Conservation (phyloP, 208 protist genomes). For the Trypanosoma cruzi region DNA sequence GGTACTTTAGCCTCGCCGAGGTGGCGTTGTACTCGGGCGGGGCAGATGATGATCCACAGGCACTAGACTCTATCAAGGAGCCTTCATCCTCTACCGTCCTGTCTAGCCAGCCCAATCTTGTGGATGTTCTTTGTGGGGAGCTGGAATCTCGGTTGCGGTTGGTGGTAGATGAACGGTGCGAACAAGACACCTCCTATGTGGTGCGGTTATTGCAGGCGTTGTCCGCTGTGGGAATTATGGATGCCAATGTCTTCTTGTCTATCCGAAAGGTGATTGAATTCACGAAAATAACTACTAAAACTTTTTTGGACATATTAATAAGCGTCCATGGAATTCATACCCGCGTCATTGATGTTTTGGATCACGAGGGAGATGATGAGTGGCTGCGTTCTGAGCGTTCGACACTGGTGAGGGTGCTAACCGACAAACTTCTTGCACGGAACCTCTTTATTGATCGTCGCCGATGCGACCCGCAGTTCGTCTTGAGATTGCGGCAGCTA, state of each 20-base stretch:
- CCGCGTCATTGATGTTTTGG: constrained; percentile 60
- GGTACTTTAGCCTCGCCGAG: constrained; percentile 75
- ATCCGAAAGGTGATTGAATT: constrained; percentile 9
- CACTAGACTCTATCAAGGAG: constrained; percentile 11
- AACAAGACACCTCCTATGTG: constrained; percentile 23
- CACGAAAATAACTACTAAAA: constrained; percentile 10
- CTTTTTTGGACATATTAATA: constrained; percentile 12
- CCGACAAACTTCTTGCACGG: constrained; percentile 12
- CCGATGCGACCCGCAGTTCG: constrained; percentile 40
- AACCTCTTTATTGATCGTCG: neutral
- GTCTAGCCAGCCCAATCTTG: constrained; percentile 72
- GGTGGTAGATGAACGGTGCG: constrained; percentile 10
- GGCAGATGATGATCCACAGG: neutral
- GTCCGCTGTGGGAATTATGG: constrained; percentile 23
- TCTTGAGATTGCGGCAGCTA: constrained; percentile 57
- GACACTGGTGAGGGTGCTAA: constrained; percentile 21
- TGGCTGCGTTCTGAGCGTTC: constrained; percentile 16
- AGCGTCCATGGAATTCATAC: constrained; percentile 26
- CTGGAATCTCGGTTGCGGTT: constrained; percentile 51
- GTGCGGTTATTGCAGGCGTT: constrained; percentile 25
- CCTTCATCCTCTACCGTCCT: constrained; percentile 22
- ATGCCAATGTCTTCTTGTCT: constrained; percentile 14
- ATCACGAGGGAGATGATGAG: constrained; percentile 34
- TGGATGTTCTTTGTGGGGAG: constrained; percentile 72
- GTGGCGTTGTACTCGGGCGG: constrained; percentile 44